Evolutionary conservation across 1,284 basidiomycete species (phyloP).

Genomic region (Pholiota adiposa): DNA sequence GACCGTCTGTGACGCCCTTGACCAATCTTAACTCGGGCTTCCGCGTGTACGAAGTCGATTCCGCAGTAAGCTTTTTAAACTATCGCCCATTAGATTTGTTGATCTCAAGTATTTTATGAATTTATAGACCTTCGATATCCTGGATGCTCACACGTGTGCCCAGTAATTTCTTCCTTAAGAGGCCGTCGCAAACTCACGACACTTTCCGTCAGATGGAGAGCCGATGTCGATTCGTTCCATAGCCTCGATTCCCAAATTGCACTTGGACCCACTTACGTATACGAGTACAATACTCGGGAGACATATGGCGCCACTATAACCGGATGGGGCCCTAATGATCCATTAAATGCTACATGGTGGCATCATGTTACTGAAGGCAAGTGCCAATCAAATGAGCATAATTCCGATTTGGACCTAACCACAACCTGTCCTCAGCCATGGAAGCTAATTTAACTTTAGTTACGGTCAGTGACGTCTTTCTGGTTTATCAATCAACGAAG

Average conservation of each 20-base stretch:
- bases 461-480: constrained; percentile 42
- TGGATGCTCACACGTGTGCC: constrained; percentile 75
- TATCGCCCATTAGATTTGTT: background rate
- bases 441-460: constrained; percentile 60
- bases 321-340: constrained; percentile 67
- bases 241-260: constrained; percentile 56
- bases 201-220: constrained; percentile 53
- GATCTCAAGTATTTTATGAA: constrained; percentile 2
- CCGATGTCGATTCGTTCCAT: constrained; percentile 62
- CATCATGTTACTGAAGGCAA: constrained; percentile 77
- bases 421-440: constrained; percentile 55
- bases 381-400: constrained; percentile 11
- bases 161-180: background rate
- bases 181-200: constrained; percentile 5
- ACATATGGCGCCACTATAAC: constrained; percentile 67
- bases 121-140: constrained; percentile 68
- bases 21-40: constrained; percentile 82
- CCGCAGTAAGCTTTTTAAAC: constrained; percentile 48
- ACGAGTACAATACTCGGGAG: constrained; percentile 75
- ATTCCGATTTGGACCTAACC: background rate
- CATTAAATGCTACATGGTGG: constrained; percentile 87
- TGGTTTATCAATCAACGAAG: background rate
- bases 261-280: constrained; percentile 67
- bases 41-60: constrained; percentile 80
- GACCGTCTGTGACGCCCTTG: constrained; percentile 73